Conservation (phyloP, 2,329 filamentous ascomycete genomes). For the Pseudohalonectria lignicola region DNA sequence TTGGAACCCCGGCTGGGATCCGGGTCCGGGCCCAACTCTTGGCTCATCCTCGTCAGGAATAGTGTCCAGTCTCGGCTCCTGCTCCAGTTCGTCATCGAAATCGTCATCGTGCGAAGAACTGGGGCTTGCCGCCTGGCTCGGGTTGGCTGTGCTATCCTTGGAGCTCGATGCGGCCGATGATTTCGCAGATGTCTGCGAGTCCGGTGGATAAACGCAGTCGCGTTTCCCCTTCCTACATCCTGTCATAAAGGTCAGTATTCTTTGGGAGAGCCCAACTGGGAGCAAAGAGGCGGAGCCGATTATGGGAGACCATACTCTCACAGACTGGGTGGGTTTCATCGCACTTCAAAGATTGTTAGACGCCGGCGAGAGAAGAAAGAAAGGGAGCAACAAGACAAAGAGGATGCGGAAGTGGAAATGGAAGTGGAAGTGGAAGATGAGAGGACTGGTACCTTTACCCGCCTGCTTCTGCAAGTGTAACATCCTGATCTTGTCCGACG, state of each 20-base stretch:
- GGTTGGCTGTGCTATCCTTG: conserved; percentile 22
- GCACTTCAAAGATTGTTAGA: conserved; percentile 50
- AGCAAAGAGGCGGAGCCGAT: too few relatives aligned
- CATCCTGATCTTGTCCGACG: conserved; percentile 88
- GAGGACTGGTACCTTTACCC: conserved; percentile 56
- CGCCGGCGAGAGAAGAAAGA: conserved; percentile 4
- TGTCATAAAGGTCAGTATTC: conserved; percentile 16
- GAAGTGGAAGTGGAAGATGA: not conserved
- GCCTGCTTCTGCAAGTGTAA: conserved; percentile 77
- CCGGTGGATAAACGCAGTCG: conserved; percentile 76
- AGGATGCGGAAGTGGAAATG: not conserved
- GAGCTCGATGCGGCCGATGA: conserved; percentile 18
- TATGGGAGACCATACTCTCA: conserved; percentile 45
- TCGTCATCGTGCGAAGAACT: conserved; percentile 44
- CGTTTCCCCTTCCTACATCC: conserved; percentile 87
- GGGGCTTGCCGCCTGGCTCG: conserved; percentile 31
- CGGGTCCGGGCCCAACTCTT: too few relatives aligned
- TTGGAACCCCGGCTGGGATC: too few relatives aligned
- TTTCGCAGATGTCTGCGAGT: conserved; percentile 39
- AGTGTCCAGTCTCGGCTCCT: conserved; percentile 32
- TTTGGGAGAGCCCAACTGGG: too few relatives aligned
- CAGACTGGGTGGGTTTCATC: conserved; percentile 83
- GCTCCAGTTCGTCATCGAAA: conserved; percentile 33
- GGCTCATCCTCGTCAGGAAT: conserved; percentile 44
- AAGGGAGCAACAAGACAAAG: not conserved